A percentile compares a stretch with the other conserved stretches of the same genome.
phyloP scores from a whole-genome alignment of 2,329 filamentous ascomycete genomes.

The Trichoderma sp. region DNA sequence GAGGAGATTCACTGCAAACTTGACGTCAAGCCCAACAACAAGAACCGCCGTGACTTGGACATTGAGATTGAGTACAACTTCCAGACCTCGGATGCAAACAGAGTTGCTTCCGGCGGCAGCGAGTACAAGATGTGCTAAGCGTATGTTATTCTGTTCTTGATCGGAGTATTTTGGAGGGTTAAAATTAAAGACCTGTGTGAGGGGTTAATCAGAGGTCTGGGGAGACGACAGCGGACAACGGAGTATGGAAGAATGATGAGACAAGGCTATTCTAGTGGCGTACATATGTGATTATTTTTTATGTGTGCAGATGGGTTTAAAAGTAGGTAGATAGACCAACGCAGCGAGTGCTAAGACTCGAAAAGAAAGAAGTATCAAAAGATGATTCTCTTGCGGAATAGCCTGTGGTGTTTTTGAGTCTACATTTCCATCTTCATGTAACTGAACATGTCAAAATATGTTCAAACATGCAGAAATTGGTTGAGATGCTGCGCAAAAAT shows the following conservation, averaged over 20 bases:
- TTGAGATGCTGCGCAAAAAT: background rate
- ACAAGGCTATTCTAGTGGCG: constrained; percentile 18
- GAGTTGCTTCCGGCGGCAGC: constrained; percentile 68
- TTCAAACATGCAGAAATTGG: background rate
- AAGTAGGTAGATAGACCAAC: constrained; percentile 22
- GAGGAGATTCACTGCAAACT: constrained; percentile 76
- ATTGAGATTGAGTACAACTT: constrained; percentile 84
- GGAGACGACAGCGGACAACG: background rate
- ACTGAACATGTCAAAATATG: background rate
- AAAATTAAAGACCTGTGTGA: background rate
- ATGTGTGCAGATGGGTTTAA: constrained; percentile 14
- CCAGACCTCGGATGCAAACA: constrained; percentile 70
- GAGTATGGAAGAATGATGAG: background rate
- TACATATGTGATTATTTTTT: constrained; percentile 23
- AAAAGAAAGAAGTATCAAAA: background rate
- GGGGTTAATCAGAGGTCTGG: background rate
- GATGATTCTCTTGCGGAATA: background rate
- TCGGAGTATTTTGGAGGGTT: background rate
- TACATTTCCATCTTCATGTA: background rate
- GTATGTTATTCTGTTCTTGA: background rate
- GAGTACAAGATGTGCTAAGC: constrained; percentile 76
- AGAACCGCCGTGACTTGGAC: constrained; percentile 94
- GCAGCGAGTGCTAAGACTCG: constrained; percentile 11
- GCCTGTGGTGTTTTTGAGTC: background rate
- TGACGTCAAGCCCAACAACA: constrained; percentile 83